phyloP scores from a whole-genome alignment of 108 stramenopile species.

The Discostella stelligeroides region DNA sequence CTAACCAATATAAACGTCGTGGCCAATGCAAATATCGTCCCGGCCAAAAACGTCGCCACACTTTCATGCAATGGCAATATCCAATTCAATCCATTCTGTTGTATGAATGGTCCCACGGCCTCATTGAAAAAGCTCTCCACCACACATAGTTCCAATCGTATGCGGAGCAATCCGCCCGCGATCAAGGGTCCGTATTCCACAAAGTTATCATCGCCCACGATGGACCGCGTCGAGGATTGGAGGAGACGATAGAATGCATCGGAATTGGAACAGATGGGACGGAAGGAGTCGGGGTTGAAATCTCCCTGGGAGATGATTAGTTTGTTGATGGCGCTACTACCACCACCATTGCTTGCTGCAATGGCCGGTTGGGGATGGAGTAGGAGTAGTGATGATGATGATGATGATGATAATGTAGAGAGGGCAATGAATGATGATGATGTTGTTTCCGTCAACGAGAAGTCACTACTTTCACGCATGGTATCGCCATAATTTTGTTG shows the following conservation, averaged over 20 bases:
- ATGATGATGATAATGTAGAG: constrained; percentile 5
- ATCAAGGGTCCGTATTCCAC: constrained; percentile 91
- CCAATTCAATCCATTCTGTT: constrained; percentile 87
- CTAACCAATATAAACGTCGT: constrained; percentile 93
- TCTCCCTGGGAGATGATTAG: constrained; percentile 46
- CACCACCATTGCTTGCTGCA: constrained; percentile 1
- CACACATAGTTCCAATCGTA: constrained; percentile 91
- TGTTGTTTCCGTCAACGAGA: background rate
- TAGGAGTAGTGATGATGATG: constrained; percentile 10
- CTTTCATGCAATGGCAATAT: constrained; percentile 91
- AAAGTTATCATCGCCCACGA: constrained; percentile 86
- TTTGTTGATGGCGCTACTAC: too few species aligned
- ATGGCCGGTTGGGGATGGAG: constrained; percentile 14
- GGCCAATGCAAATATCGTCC: constrained; percentile 89
- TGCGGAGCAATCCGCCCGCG: constrained; percentile 86
- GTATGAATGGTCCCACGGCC: constrained; percentile 90
- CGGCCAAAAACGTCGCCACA: constrained; percentile 90
- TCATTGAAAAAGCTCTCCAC: constrained; percentile 93
- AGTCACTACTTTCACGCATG: background rate
- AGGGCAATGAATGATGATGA: background rate
- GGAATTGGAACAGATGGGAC: constrained; percentile 85
- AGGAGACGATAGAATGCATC: constrained; percentile 86
- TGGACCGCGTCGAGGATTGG: constrained; percentile 67
- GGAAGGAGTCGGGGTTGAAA: constrained; percentile 79
- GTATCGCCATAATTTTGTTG: background rate